phyloP scores from a whole-genome alignment of 129 eudicot genomes.

The Centella asiatica region DNA sequence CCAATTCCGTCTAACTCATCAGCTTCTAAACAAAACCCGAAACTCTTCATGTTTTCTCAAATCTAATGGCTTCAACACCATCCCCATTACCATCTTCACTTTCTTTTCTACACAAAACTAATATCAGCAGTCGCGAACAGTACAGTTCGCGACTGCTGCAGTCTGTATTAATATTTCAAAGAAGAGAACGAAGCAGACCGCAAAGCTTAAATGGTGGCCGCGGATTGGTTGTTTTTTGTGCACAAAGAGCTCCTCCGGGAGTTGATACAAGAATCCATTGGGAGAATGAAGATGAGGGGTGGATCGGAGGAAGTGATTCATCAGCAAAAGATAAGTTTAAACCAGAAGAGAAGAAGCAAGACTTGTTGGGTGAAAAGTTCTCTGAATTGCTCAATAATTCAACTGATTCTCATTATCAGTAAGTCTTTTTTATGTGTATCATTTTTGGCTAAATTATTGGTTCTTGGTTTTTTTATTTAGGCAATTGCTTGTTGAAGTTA shows the following conservation, averaged over 20 bases:
- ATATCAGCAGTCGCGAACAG: conserved; percentile 11
- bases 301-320: conserved; percentile 55
- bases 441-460: not conserved
- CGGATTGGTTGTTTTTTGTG: conserved; percentile 15
- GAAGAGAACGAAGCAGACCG: no score
- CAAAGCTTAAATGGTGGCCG: conserved; percentile 4
- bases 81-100: conserved; percentile 35
- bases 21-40: not conserved
- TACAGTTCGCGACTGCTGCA: conserved; percentile 12
- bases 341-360: conserved; percentile 28
- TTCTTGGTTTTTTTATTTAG: no score
- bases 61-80: conserved; percentile 45
- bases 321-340: conserved; percentile 22
- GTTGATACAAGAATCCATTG: conserved; percentile 89
- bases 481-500: no score
- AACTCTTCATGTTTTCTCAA: not conserved
- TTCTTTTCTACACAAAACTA: conserved; percentile 26
- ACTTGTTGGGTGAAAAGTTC: conserved; percentile 51
- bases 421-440: conserved; percentile 18
- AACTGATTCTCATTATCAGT: conserved; percentile 94
- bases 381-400: conserved; percentile 71
- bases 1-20: not conserved
- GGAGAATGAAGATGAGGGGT: conserved; percentile 90
- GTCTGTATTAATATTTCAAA: conserved; percentile 1
- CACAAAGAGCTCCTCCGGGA: conserved; percentile 52